A percentile compares a stretch with the other conserved stretches of the same genome.
Conservation (phyloP, 2,329 filamentous ascomycete species). For the Nothomitra cinnamomea region DNA sequence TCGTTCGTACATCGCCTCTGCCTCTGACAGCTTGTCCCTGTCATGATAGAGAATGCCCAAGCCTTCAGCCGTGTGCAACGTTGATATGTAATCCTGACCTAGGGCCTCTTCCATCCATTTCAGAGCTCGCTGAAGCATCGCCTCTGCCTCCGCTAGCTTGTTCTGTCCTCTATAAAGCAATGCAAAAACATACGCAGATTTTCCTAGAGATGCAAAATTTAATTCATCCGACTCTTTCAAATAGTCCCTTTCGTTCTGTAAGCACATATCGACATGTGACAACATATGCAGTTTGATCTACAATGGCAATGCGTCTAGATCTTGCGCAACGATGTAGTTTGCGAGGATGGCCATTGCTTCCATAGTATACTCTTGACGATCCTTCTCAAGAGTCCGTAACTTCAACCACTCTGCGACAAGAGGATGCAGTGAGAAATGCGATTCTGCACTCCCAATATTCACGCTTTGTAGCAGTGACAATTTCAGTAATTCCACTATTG, state of each 20-base stretch:
- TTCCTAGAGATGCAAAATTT: neutral
- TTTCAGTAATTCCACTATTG: constrained; percentile 1
- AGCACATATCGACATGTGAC: neutral
- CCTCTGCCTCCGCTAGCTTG: neutral
- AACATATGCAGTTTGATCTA: neutral
- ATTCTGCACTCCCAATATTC: constrained; percentile 3
- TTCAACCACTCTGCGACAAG: constrained; percentile 6
- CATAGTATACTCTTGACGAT: neutral
- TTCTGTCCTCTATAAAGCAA: neutral
- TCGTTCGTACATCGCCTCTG: constrained; percentile 14
- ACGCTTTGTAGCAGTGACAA: constrained; percentile 6
- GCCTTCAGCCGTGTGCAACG: constrained; percentile 15
- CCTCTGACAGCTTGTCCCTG: constrained; percentile 12
- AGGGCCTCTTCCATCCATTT: neutral
- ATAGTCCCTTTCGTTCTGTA: neutral
- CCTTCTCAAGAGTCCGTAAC: neutral
- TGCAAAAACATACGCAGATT: neutral
- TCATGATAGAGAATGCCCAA: constrained; percentile 14
- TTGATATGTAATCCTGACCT: constrained; percentile 5
- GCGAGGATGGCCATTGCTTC: neutral
- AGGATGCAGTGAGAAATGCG: constrained; percentile 7
- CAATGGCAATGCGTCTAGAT: neutral
- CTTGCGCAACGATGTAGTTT: neutral
- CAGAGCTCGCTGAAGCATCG: neutral
- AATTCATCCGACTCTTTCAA: neutral